Evolutionary conservation across 1,284 basidiomycete species (phyloP).

Genomic region (Ceratobasidium sp.): DNA sequence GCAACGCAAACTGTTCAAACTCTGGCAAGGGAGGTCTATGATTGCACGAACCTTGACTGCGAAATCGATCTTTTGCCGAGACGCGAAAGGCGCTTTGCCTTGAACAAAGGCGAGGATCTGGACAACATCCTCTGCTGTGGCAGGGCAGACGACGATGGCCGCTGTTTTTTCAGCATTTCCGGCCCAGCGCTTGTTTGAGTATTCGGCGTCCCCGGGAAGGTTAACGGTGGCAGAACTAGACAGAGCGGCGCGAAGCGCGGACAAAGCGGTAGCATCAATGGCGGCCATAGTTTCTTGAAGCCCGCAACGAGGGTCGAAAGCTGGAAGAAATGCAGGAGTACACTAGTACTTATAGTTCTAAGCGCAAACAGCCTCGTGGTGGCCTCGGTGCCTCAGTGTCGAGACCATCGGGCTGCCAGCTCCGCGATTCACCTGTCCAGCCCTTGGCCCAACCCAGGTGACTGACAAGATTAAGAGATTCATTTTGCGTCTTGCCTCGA

Average conservation of each 20-base stretch:
- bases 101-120: too few relatives aligned
- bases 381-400: neutral
- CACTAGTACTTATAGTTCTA: neutral
- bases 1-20: neutral
- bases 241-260: conserved; percentile 9
- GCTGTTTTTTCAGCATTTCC: conserved; percentile 14
- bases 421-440: neutral
- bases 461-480: neutral
- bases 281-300: conserved; percentile 4
- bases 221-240: neutral
- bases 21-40: neutral
- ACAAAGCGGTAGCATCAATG: conserved; percentile 26
- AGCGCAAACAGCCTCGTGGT: neutral
- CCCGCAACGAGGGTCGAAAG: neutral
- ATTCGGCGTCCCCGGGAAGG: conserved; percentile 21
- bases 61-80: conserved; percentile 11
- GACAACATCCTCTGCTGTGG: conserved; percentile 21
- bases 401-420: neutral
- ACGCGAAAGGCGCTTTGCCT: neutral
- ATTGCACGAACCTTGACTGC: conserved; percentile 27
- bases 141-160: conserved; percentile 21
- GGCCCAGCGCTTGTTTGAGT: conserved; percentile 33
- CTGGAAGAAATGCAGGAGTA: neutral
- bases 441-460: neutral
- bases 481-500: neutral